Percentiles rank a stretch among this genome's conserved stretches.
Conservation (phyloP, 2,329 filamentous ascomycete species). For the Aureobasidium subglaciale region DNA sequence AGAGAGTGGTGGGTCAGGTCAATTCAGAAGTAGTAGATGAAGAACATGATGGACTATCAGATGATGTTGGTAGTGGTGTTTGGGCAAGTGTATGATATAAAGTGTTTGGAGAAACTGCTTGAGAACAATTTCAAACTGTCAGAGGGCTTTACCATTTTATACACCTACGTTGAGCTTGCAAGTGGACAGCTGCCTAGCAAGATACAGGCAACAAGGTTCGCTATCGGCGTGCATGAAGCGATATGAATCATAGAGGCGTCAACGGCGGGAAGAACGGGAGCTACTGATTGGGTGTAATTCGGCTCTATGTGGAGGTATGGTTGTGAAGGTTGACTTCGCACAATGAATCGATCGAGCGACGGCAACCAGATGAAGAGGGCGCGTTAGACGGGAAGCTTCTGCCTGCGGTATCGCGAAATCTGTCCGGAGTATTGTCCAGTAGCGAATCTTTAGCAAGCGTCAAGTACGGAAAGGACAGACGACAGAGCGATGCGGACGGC, state of each 20-base stretch:
- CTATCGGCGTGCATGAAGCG: background rate
- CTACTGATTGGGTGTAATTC: background rate
- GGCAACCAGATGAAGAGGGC: no score
- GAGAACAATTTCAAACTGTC: background rate
- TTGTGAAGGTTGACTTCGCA: background rate
- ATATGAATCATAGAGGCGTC: background rate
- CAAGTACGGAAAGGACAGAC: no score
- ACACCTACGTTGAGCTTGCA: background rate
- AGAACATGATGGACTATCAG: background rate
- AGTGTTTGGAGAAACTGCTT: no score
- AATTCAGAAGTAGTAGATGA: background rate
- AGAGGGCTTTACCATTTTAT: background rate
- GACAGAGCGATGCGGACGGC: no score
- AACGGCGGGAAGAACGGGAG: background rate
- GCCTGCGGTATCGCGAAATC: no score
- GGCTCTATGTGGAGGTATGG: no score
- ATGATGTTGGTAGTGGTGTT: no score
- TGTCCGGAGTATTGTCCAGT: no score
- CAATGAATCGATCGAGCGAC: no score
- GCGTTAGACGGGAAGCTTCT: background rate
- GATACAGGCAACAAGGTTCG: background rate
- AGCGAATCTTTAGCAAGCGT: no score
- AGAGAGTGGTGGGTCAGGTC: background rate
- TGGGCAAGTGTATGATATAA: background rate
- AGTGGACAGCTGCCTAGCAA: background rate